Conservation (phyloP, 768 basidiomycete species). For the Boletellus emodensis region DNA sequence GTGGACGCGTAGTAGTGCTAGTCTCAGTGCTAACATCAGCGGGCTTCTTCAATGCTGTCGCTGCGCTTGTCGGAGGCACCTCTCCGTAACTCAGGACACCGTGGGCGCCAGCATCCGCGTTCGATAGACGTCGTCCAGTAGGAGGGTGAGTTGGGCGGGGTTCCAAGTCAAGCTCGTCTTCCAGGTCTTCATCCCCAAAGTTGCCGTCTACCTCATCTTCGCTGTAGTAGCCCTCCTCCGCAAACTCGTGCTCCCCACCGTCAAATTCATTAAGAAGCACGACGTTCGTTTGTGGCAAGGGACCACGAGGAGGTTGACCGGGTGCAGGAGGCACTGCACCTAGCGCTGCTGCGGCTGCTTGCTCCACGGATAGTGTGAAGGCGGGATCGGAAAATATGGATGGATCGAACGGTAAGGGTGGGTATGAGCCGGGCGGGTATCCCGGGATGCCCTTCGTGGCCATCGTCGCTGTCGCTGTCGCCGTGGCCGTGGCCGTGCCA, state of each 20-base stretch:
- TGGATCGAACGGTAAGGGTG: constrained; percentile 46
- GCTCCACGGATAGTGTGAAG: constrained; percentile 49
- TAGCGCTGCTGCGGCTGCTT: constrained; percentile 39
- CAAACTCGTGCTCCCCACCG: constrained; percentile 34
- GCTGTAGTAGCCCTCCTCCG: constrained; percentile 44
- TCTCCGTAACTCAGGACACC: constrained; percentile 41
- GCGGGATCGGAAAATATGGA: constrained; percentile 53
- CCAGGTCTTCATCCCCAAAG: constrained; percentile 37
- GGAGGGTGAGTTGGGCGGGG: constrained; percentile 21
- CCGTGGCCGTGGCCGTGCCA: constrained; percentile 29
- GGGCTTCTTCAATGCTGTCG: constrained; percentile 5
- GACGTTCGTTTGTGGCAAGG: constrained; percentile 32
- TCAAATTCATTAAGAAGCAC: constrained; percentile 39
- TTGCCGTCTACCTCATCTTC: constrained; percentile 45
- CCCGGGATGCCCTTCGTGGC: constrained; percentile 34
- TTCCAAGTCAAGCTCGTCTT: constrained; percentile 29
- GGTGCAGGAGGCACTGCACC: constrained; percentile 27
- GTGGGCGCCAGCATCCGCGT: constrained; percentile 32
- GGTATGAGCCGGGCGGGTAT: constrained; percentile 41
- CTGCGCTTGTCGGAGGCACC: constrained; percentile 7
- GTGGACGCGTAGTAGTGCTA: constrained; percentile 20
- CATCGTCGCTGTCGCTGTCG: constrained; percentile 30
- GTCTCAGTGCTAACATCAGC: constrained; percentile 27
- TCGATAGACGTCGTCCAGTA: constrained; percentile 13
- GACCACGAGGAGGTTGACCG: constrained; percentile 31